These are phyloP conservation scores for Lipomyces lipofer DNA, from an alignment of 805 yeast genomes.

Conservation along the genomic window DNA sequence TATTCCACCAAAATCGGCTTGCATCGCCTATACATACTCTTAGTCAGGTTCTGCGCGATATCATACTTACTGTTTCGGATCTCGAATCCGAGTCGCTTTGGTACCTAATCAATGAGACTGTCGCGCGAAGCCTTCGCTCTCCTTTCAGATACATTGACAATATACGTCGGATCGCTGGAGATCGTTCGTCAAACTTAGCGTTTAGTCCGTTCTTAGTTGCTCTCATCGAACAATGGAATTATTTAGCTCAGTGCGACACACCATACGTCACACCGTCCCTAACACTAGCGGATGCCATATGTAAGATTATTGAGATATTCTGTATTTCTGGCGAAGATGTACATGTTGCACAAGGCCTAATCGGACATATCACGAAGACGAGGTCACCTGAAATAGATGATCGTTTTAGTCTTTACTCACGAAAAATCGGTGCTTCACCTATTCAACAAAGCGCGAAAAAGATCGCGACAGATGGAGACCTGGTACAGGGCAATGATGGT, in stretches of 20 bases:
- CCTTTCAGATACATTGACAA: conserved; percentile 84
- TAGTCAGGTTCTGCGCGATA: conserved; percentile 48
- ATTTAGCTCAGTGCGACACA: conserved; percentile 42
- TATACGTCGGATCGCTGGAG: conserved; percentile 27
- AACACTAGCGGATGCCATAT: conserved; percentile 55
- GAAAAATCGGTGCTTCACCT: too few relatives aligned
- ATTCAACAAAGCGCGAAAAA: too few relatives aligned
- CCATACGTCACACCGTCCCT: conserved; percentile 37
- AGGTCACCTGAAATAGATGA: too few relatives aligned
- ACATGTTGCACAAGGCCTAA: conserved; percentile 3
- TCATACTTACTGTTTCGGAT: conserved; percentile 19
- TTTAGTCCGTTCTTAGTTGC: conserved; percentile 61
- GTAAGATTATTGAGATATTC: conserved; percentile 30
- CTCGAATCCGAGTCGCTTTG: conserved; percentile 47
- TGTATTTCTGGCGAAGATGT: conserved; percentile 61
- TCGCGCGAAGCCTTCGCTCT: conserved; percentile 65
- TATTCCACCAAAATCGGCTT: conserved; percentile 53
- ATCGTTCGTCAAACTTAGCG: conserved; percentile 13
- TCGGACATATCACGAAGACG: too few relatives aligned
- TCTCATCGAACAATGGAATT: conserved; percentile 69
- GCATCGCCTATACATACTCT: conserved; percentile 60
- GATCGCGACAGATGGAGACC: too few relatives aligned
- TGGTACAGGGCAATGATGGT: too few relatives aligned
- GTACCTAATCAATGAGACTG: conserved; percentile 71
- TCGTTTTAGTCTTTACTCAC: too few relatives aligned